Evolutionary conservation across 352 stramenopile species (phyloP).

Genomic region (Phytophthora ohioensis): DNA sequence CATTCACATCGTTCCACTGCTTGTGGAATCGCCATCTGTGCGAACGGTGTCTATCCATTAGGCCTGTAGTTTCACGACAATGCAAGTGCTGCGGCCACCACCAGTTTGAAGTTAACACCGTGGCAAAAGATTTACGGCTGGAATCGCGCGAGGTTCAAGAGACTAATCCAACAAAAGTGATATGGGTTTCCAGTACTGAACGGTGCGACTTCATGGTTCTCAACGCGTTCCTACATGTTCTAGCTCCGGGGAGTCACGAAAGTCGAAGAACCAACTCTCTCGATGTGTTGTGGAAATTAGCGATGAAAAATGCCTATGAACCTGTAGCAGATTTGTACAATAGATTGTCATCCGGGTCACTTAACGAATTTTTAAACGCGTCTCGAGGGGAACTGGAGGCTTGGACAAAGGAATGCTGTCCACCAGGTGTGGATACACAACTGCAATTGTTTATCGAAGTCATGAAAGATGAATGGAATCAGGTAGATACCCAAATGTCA

Average conservation of each 20-base stretch:
- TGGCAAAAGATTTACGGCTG: slow-evolving; percentile 13
- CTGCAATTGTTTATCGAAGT: slow-evolving; percentile 42
- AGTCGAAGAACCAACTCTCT: slow-evolving; percentile 34
- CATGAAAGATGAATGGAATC: slow-evolving; percentile 29
- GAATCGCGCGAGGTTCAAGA: not conserved
- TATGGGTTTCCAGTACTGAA: slow-evolving; percentile 37
- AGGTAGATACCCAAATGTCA: slow-evolving; percentile 15
- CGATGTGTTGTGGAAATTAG: slow-evolving; percentile 51
- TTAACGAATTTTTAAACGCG: slow-evolving; percentile 44
- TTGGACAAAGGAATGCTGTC: slow-evolving; percentile 23
- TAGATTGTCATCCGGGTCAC: slow-evolving; percentile 32
- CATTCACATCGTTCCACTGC: slow-evolving; percentile 59
- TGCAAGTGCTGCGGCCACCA: slow-evolving; percentile 48
- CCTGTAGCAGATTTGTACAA: slow-evolving; percentile 45
- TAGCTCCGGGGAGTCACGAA: slow-evolving; percentile 50
- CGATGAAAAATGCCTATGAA: slow-evolving; percentile 41
- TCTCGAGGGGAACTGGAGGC: slow-evolving; percentile 8
- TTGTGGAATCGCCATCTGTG: slow-evolving; percentile 55
- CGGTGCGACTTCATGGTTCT: slow-evolving; percentile 58
- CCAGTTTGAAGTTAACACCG: slow-evolving; percentile 45
- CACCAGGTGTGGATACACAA: slow-evolving; percentile 26
- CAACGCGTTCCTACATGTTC: slow-evolving; percentile 59
- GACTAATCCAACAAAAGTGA: not conserved
- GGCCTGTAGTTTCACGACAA: slow-evolving; percentile 2
- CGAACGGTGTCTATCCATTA: slow-evolving; percentile 50